Evolutionary conservation across 176 grass and related monocot genomes (phyloP).

Genomic region (Cocos nucifera): DNA sequence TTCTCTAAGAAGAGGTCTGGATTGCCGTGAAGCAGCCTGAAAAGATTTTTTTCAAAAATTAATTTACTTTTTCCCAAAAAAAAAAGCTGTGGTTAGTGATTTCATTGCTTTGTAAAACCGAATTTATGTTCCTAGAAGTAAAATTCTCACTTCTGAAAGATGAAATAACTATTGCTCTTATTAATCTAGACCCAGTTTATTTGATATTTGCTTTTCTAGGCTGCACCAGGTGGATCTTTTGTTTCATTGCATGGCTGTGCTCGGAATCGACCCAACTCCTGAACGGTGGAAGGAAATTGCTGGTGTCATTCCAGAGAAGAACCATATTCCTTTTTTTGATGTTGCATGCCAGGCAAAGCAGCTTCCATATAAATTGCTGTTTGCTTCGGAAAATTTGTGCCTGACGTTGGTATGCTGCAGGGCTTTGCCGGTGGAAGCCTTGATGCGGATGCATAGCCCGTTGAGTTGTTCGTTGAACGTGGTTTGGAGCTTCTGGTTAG

Average conservation of each 20-base stretch:
- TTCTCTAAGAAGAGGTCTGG: no score
- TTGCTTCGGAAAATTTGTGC: neutral
- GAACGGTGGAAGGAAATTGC: constrained; percentile 76
- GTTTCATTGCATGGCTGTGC: constrained; percentile 90
- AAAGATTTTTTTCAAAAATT: no score
- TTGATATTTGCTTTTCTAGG: constrained; percentile 32
- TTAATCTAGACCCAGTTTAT: neutral
- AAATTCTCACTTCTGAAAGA: no score
- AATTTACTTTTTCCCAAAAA: no score
- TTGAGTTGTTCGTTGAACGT: constrained; percentile 79
- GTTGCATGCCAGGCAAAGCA: constrained; percentile 78
- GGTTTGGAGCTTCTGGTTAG: constrained; percentile 84
- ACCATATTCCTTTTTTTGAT: constrained; percentile 89
- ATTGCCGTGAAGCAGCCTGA: no score
- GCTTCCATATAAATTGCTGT: neutral
- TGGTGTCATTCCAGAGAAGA: constrained; percentile 80
- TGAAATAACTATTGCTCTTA: no score
- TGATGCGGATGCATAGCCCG: constrained; percentile 76
- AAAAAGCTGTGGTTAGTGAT: no score
- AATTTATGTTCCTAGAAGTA: no score
- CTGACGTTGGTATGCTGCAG: constrained; percentile 26
- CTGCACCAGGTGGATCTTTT: constrained; percentile 88
- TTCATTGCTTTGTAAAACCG: no score
- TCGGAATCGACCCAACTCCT: constrained; percentile 80
- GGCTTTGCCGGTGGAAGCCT: constrained; percentile 97